Evolutionary conservation across 306 rosid species (phyloP).

Genomic region (Rubus parviflorus): DNA sequence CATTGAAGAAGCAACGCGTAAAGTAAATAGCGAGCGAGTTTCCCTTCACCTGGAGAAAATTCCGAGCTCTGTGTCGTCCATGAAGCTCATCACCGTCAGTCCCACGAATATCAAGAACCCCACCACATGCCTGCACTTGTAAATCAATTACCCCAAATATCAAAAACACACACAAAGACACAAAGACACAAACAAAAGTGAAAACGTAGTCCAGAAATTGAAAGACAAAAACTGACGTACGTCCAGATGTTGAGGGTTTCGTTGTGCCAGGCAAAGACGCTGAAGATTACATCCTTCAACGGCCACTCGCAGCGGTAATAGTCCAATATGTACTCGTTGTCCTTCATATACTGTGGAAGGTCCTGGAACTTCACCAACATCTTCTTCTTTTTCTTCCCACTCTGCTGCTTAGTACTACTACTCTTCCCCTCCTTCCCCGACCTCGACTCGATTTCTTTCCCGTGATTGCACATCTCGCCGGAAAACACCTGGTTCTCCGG

Average conservation of each 20-base stretch:
- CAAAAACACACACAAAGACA: too few species aligned
- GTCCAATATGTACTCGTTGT: conserved; percentile 80
- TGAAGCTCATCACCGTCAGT: conserved; percentile 48
- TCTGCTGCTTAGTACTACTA: not conserved
- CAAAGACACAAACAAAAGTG: too few species aligned
- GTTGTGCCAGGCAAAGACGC: conserved; percentile 82
- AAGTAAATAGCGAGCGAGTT: conserved; percentile 16
- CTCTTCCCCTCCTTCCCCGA: not conserved
- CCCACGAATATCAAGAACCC: conserved; percentile 72
- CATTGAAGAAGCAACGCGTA: not conserved
- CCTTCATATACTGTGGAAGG: conserved; percentile 74
- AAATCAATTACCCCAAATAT: too few species aligned
- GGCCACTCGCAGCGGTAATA: conserved; percentile 91
- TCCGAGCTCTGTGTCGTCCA: conserved; percentile 34
- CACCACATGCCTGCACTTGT: conserved; percentile 55
- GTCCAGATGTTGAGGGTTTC: conserved; percentile 93
- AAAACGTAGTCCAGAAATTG: too few species aligned
- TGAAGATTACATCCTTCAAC: conserved; percentile 59
- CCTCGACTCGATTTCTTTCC: conserved; percentile 3
- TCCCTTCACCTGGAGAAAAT: conserved; percentile 49
- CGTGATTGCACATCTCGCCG: conserved; percentile 14
- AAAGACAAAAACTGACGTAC: conserved; percentile 28
- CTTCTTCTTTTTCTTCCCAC: conserved; percentile 20
- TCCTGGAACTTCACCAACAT: conserved; percentile 62
- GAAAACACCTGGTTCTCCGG: conserved; percentile 15